A percentile compares a stretch with the other conserved stretches of the same genome.
Evolutionary conservation across 768 basidiomycete genomes (phyloP).

Genomic region (Dioszegia crocea): DNA sequence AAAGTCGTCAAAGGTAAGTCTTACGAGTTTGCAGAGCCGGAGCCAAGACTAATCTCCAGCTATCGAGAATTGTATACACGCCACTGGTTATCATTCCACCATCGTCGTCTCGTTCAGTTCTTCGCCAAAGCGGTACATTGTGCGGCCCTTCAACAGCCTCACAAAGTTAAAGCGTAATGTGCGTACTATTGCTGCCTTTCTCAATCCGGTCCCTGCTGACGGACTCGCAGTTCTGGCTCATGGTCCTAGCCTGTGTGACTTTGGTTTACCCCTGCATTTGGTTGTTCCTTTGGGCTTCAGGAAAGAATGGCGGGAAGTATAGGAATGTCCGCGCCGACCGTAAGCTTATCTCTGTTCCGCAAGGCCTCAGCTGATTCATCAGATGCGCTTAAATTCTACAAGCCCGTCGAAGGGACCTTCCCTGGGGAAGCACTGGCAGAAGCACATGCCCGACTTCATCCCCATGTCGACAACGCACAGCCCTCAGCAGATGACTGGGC

Average conservation of each 20-base stretch:
- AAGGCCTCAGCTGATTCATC: not conserved
- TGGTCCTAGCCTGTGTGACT: constrained; percentile 4
- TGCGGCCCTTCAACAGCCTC: not conserved
- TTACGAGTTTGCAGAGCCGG: not conserved
- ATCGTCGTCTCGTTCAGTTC: constrained; percentile 1
- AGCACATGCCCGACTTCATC: not conserved
- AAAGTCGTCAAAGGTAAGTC: not conserved
- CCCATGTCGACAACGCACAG: not conserved
- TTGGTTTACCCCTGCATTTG: constrained; percentile 1
- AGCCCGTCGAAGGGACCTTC: not conserved
- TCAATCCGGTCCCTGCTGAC: not conserved
- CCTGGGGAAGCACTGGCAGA: not conserved
- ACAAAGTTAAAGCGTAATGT: constrained; percentile 4
- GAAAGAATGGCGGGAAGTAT: not conserved
- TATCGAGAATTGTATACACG: constrained; percentile 1
- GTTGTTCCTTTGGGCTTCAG: not conserved
- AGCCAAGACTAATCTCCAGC: constrained; percentile 1
- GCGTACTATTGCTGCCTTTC: not conserved
- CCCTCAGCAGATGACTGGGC: not conserved
- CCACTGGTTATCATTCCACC: not conserved
- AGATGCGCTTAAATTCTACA: constrained; percentile 1
- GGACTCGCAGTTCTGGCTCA: not conserved
- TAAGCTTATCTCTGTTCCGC: not conserved
- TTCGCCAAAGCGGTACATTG: constrained; percentile 2
- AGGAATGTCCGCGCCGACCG: not conserved